These are phyloP conservation scores for Leptodermis oblonga DNA, from an alignment of 257 asterid genomes.

Conservation along the genomic window DNA sequence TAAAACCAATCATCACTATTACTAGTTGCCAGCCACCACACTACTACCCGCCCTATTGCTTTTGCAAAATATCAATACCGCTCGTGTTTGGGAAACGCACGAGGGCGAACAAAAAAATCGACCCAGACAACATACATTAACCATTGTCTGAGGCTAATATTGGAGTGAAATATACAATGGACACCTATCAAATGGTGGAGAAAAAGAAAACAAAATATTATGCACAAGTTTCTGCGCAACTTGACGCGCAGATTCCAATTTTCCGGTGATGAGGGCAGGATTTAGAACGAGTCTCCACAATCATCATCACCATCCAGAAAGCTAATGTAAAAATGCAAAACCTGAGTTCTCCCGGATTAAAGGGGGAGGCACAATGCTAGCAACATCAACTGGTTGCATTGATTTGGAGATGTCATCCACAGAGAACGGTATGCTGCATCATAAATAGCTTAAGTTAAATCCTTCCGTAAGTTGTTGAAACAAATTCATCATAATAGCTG, in stretches of 20 bases:
- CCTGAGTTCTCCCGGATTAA: constrained; percentile 89
- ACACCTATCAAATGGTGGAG: constrained; percentile 22
- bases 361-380: constrained; percentile 86
- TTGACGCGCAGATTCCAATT: constrained; percentile 20
- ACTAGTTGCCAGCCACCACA: constrained; percentile 34
- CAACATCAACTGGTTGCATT: constrained; percentile 70
- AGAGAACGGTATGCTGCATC: constrained; percentile 90
- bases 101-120: constrained; percentile 40
- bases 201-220: constrained; percentile 14
- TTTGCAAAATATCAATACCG: constrained; percentile 29
- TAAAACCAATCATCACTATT: constrained; percentile 32
- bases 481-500: not conserved
- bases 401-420: constrained; percentile 96
- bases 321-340: constrained; percentile 79
- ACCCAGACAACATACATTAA: constrained; percentile 44
- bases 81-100: constrained; percentile 35
- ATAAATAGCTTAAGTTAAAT: constrained; percentile 16
- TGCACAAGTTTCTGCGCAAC: constrained; percentile 46
- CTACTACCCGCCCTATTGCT: constrained; percentile 32
- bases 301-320: constrained; percentile 41
- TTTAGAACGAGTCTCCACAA: constrained; percentile 19
- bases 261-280: constrained; percentile 9
- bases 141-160: constrained; percentile 35
- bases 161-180: constrained; percentile 37
- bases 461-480: not conserved